A percentile compares a stretch with the other conserved stretches of the same genome.
phyloP scores from a whole-genome alignment of 176 grass and related monocot species.

The Cenchrus fungigraminus region DNA sequence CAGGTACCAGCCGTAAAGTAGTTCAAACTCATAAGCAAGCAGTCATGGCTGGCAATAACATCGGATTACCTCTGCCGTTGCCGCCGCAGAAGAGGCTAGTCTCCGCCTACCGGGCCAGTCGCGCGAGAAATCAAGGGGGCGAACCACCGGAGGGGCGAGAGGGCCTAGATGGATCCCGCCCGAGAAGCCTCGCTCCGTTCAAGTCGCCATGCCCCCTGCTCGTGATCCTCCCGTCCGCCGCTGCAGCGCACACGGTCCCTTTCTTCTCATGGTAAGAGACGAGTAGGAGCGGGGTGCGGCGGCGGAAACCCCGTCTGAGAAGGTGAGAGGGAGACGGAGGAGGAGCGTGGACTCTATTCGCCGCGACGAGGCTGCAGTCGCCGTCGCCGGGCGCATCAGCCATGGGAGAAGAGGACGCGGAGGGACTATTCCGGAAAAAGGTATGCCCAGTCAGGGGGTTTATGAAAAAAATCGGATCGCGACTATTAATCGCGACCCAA shows the following conservation, averaged over 20 bases:
- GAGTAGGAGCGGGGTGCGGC: neutral
- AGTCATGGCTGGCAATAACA: neutral
- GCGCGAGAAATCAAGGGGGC: neutral
- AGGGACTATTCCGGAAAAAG: neutral
- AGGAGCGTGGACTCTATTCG: neutral
- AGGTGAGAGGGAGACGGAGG: neutral
- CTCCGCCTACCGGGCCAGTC: neutral
- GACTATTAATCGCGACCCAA: neutral
- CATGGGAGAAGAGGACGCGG: neutral
- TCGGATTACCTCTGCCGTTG: neutral
- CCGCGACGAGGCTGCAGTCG: neutral
- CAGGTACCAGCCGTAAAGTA: neutral
- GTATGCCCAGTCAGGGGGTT: neutral
- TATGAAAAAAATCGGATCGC: neutral
- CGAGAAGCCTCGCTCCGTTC: neutral
- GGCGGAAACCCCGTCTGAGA: neutral
- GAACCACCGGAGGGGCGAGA: neutral
- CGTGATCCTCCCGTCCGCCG: neutral
- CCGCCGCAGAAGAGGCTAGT: neutral
- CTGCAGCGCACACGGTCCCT: neutral
- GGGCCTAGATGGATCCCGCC: neutral
- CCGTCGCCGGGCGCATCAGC: constrained; percentile 13
- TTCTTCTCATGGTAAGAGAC: neutral
- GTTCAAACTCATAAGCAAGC: neutral
- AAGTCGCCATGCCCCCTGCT: neutral